phyloP scores from a whole-genome alignment of 106 monocot species.

The Platanthera guangdongensis region DNA sequence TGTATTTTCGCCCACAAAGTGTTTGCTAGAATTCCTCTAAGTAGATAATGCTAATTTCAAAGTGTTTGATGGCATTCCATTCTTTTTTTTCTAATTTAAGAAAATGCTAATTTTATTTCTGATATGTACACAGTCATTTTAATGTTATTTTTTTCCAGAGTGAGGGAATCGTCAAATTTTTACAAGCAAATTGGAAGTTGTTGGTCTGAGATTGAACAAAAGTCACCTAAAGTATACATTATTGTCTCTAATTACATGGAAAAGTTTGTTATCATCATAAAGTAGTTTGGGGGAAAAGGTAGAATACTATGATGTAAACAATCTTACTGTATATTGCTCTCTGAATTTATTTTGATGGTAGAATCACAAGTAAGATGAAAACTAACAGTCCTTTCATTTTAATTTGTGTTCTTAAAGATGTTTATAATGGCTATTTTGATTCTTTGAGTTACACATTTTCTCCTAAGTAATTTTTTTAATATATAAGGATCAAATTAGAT shows the following conservation, averaged over 20 bases:
- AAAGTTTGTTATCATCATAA: too few species aligned
- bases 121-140: background rate
- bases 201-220: conserved; percentile 96
- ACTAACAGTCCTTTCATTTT: too few species aligned
- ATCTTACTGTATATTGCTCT: background rate
- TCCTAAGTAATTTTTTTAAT: background rate
- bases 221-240: conserved; percentile 71
- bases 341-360: too few species aligned
- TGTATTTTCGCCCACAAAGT: too few species aligned
- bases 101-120: background rate
- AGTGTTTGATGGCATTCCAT: too few species aligned
- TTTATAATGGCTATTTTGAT: too few species aligned
- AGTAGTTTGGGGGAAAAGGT: too few species aligned
- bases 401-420: too few species aligned
- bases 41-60: too few species aligned
- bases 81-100: background rate
- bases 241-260: background rate
- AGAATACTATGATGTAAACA: background rate
- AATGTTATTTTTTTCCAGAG: conserved; percentile 35
- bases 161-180: conserved; percentile 96
- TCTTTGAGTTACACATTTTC: background rate
- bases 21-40: too few species aligned
- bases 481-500: background rate
- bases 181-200: conserved; percentile 94
- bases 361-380: background rate